Evolutionary conservation across 306 rosid genomes (phyloP).

Genomic region (Vachellia pachyceras): DNA sequence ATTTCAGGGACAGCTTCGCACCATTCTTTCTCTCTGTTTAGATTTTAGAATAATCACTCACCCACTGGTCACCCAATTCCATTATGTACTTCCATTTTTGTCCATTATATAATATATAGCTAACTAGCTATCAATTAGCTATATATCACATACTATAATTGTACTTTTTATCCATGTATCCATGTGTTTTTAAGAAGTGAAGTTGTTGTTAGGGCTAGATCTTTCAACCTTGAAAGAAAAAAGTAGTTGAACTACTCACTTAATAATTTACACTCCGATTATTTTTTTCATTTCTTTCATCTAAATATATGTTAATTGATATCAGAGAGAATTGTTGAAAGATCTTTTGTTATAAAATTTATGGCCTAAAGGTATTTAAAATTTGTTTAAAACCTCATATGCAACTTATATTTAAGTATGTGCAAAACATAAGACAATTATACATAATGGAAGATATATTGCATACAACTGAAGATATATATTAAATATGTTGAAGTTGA

Average conservation of each 20-base stretch:
- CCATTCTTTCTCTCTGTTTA: constrained; percentile 53
- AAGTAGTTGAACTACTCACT: constrained; percentile 1
- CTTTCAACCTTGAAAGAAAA: constrained; percentile 22
- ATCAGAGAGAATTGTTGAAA: not conserved
- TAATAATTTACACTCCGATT: not conserved
- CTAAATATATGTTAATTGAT: not conserved
- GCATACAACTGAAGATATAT: too few species aligned
- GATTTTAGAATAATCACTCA: constrained; percentile 47
- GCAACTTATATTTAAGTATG: too few species aligned
- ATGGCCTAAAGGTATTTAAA: too few species aligned
- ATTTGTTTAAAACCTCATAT: too few species aligned
- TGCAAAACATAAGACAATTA: too few species aligned
- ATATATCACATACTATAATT: constrained; percentile 41
- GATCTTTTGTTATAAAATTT: too few species aligned
- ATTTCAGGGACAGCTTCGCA: constrained; percentile 47
- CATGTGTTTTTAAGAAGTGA: constrained; percentile 25
- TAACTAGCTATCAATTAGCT: not conserved
- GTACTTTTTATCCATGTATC: constrained; percentile 16
- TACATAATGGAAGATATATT: too few species aligned
- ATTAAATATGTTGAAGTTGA: not conserved
- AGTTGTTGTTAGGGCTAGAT: constrained; percentile 23
- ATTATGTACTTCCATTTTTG: constrained; percentile 36
- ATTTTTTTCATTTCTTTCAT: not conserved
- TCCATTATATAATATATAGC: constrained; percentile 27
- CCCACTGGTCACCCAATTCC: constrained; percentile 54